phyloP scores from a whole-genome alignment of 129 eudicot genomes.

The Tagetes patula region DNA sequence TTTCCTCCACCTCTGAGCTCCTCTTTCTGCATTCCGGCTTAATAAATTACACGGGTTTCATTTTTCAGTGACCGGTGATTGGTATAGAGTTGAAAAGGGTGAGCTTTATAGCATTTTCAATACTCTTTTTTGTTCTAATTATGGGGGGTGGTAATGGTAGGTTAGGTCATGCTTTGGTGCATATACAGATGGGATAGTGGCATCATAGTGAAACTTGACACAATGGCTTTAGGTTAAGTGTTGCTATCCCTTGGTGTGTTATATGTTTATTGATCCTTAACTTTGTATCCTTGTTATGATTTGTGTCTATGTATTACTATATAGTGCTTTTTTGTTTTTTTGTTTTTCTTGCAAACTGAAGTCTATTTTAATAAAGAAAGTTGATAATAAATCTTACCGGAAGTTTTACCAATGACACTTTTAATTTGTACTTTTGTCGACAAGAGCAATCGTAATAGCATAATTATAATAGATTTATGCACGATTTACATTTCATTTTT shows the following conservation, averaged over 20 bases:
- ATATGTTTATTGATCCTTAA: slow-evolving; percentile 1
- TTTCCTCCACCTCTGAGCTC: slow-evolving; percentile 94
- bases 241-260: slow-evolving; percentile 24
- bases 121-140: slow-evolving; percentile 14
- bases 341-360: too few species aligned
- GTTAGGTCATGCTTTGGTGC: slow-evolving; percentile 31
- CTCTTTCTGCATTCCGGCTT: slow-evolving; percentile 85
- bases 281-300: slow-evolving; percentile 21
- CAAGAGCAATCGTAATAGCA: too few species aligned
- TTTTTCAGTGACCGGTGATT: slow-evolving; percentile 4
- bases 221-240: neutral
- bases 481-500: too few species aligned
- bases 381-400: too few species aligned
- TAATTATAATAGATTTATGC: too few species aligned
- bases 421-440: too few species aligned
- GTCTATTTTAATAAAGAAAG: too few species aligned
- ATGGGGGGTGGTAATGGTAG: slow-evolving; percentile 19
- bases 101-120: slow-evolving; percentile 31
- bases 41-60: slow-evolving; percentile 20
- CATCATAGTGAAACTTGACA: slow-evolving; percentile 22
- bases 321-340: neutral
- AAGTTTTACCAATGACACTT: too few species aligned
- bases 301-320: slow-evolving; percentile 16
- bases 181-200: slow-evolving; percentile 33
- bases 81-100: slow-evolving; percentile 26